These are phyloP conservation scores for Bolboschoenoplectus hybrid DNA, from an alignment of 202 grass and related monocot genomes.

Conservation along the genomic window DNA sequence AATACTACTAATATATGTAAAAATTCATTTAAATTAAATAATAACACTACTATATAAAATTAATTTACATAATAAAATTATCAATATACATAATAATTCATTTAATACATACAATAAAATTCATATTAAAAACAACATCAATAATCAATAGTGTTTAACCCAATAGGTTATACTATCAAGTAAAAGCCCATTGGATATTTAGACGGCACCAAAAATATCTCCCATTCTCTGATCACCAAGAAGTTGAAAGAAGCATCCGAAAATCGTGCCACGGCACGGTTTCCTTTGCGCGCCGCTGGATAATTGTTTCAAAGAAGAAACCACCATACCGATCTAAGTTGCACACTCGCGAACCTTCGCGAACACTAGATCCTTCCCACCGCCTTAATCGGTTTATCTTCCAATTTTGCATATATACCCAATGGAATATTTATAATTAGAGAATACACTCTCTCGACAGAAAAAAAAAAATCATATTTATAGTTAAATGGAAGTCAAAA, in stretches of 20 bases:
- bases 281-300: too few species aligned
- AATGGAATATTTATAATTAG: background rate
- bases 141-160: too few species aligned
- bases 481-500: too few species aligned
- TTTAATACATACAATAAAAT: too few species aligned
- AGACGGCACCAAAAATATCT: background rate
- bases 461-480: too few species aligned
- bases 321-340: background rate
- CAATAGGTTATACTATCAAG: too few species aligned
- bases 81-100: too few species aligned
- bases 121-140: too few species aligned
- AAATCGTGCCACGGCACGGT: background rate
- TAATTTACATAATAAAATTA: too few species aligned
- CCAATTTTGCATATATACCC: background rate
- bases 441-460: background rate
- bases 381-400: background rate
- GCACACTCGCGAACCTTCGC: slow-evolving; percentile 31
- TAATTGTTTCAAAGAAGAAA: background rate
- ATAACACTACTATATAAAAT: too few species aligned
- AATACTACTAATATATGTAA: too few species aligned
- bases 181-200: background rate
- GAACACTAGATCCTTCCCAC: slow-evolving; percentile 21
- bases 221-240: background rate
- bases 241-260: background rate
- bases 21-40: too few species aligned